Conservation (phyloP, 2,329 filamentous ascomycete genomes). For the Colletotrichum sansevieriae region DNA sequence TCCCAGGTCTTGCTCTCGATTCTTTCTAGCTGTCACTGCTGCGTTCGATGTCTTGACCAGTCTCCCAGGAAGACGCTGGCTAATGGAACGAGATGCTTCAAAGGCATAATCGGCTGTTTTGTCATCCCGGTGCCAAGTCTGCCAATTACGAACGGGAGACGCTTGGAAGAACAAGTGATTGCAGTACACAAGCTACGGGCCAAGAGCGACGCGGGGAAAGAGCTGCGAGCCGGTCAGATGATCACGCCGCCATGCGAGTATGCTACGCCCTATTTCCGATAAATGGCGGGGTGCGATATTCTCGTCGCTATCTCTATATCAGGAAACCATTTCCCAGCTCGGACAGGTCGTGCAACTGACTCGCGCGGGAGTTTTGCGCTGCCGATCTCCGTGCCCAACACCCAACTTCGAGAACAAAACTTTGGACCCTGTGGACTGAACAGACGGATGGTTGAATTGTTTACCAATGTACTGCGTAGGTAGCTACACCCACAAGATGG, state of each 20-base stretch:
- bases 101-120: conserved; percentile 5
- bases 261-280: conserved; percentile 12
- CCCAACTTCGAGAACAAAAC: conserved; percentile 11
- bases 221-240: conserved; percentile 14
- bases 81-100: neutral
- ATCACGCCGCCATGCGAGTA: conserved; percentile 17
- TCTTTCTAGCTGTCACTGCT: neutral
- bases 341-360: conserved; percentile 21
- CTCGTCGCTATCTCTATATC: neutral
- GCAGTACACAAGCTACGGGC: neutral
- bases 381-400: conserved; percentile 35
- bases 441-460: too few species aligned
- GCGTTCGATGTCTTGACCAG: too few species aligned
- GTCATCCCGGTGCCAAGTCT: conserved; percentile 1
- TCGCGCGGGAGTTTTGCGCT: conserved; percentile 18
- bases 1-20: neutral
- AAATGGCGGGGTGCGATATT: neutral
- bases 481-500: neutral
- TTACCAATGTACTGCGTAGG: too few species aligned
- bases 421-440: too few species aligned
- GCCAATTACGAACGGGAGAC: neutral
- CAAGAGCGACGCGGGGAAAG: conserved; percentile 12
- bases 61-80: neutral
- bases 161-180: conserved; percentile 4
- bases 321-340: neutral